Evolutionary conservation across 208 protist species (phyloP), one percentile per base, ranked within the genome.

Genomic region (Crithidia acanthocephali): DNA sequence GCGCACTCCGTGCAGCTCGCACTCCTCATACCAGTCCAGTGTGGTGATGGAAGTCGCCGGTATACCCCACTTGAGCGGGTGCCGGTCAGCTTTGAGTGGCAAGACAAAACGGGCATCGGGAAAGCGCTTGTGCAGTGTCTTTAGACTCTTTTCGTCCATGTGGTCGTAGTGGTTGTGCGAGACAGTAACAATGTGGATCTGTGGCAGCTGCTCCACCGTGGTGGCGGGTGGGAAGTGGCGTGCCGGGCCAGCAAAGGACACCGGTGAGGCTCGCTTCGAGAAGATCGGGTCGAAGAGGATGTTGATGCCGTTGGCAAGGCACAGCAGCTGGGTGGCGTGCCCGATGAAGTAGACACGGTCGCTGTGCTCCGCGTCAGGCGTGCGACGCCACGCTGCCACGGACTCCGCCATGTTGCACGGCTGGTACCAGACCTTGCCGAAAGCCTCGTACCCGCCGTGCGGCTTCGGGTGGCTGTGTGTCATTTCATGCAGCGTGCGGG

Each of bases 121-220:
- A 66, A 81, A 84, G 27, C 69, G 76, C 28, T 74, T 40, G n/a
- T 60, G 52, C 7, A 97, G 20, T 16, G 69, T 44, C 23, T 50
- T 50, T 1, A 94, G 35, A 15, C 76, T 78, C 0, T 58, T 8
- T 71, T 78, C 50, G 68, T 95, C 84, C 33, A 97, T 78, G 76
- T 97, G 91, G 66, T 97, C 93, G 74, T 93, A 96, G 78, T 97
- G 93, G 69, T 95, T 92, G 78, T 97, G 93, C 30, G 83, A 92
- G 23, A 97, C 40, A 27, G 88, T 66, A 20, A 95, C 79, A 32
- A 94, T 85, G 76, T 97, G 81, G 7, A 95, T 68, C 2, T 25
- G 52, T n/a, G 91, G 90, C 30, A 95, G 77, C 51, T 95, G 80
- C 11, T 60, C 72, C 0, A 90, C 52, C 7, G 74, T 70, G 3